Base-by-base conservation (phyloP, 345 rosid species). In the Anastatica hierochuntica region DNA sequence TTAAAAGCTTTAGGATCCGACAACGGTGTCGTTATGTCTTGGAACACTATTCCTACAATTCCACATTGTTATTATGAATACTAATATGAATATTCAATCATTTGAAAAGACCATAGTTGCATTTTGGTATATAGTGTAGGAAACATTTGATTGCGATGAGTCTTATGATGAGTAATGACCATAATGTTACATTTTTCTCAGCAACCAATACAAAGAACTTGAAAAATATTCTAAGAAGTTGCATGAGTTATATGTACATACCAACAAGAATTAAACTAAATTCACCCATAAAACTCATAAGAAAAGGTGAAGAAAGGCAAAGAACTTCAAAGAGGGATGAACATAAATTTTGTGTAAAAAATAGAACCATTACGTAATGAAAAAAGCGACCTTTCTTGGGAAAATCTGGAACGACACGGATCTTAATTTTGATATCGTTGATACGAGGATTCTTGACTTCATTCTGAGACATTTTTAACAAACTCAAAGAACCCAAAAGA, bases 371-470 rank as follows among this genome's bases (percentile, higher is more conserved):
- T n/a, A n/a, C n/a, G n/a, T n/a, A n/a, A n/a, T n/a, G 14, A 36
- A 27, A 5, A 49, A 50, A 27, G 10, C 2, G 27, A 85, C 95
- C 95, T 76, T 75, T 75, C 66, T 85, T 80, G 37, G 95, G 95
- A 51, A 85, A 85, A 78, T 85, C 36, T 31, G 95, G 95, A 69
- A 85, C 88, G 56, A 85, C 95, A 16, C 95, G 90, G 72, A 85
- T 85, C 81, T 65, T 77, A 56, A 72, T 68, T 67, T 85, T 75
- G 71, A 85, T 82, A 64, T 71, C 85, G 30, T 68, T 65, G 69
- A 85, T 76, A 58, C 94, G 88, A 72, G 94, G 80, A 67, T 84
- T 88, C 44, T 11, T 6, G 23, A 43, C 52, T 44, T 57, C 34
- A 6, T 33, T 44, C 15, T 14, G 24, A 10, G 43, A 34, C 62